Evolutionary conservation across 139 green algal species (phyloP), one percentile per base, ranked within the genome.

Genomic region (Chlamydomonas incerta): DNA sequence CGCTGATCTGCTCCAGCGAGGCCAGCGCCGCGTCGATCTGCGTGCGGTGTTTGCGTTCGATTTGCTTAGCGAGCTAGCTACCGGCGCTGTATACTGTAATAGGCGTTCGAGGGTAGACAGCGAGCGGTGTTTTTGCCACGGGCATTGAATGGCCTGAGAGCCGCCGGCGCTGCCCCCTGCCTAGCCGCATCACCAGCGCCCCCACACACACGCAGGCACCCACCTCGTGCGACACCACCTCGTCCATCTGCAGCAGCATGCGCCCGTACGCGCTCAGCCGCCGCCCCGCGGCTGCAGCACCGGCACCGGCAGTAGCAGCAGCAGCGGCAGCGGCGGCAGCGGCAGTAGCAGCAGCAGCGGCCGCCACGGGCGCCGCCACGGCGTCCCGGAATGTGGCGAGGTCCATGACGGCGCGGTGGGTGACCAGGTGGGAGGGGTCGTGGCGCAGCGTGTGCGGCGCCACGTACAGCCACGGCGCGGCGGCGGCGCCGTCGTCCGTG

Each of bases 401-500:
- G 5, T 88, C 72, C 77, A 90, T 88, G 37, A 92, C 77, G 17
- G 98, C 62, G 23, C 93, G 88, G 58, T 95, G 87, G 10, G 87
- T 90, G 5, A 99, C 55, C 8, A 94, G 81, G 88, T 98, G 94
- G 11, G 86, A 70, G 55, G 96, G 92, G 87, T 99, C 97, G 82
- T 97, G 92, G 24, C 97, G 92, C 35, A 88, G 74, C 13, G 90
- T 47, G 29, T 76, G 65, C 0, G 74, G 58, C 9, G 55, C 81
- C 5, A 92, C 86, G 46, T 90, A 90, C 10, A 93, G 41, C 93
- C 92, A 95, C 0, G 79, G 65, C 8, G 69, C 86, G 29, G 71
- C 35, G 24, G 63, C 3, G 80, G 75, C 6, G 63, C 79, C 66
- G 46, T 13, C 52, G 13, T 73, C 80, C 2, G 17, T 29, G 18